A percentile compares a stretch with the other conserved stretches of the same genome.
These are phyloP conservation scores for Wickerhamiella musiphila DNA, from an alignment of 805 yeast genomes.

Conservation along the genomic window DNA sequence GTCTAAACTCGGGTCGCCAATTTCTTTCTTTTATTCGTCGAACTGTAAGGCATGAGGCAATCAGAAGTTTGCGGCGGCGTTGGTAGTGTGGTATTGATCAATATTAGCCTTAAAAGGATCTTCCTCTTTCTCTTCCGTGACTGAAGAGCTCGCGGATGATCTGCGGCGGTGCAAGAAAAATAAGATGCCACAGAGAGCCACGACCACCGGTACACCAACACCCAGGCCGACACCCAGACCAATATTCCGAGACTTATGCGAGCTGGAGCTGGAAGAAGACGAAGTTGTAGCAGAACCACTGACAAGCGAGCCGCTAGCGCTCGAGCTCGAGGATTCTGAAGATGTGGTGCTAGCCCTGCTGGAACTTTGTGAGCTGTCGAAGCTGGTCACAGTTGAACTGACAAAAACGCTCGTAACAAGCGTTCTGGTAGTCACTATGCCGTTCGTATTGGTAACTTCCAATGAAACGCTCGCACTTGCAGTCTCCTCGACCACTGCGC, in stretches of 20 bases:
- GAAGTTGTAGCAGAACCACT: conserved; percentile 2
- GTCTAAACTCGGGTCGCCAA: too few relatives aligned
- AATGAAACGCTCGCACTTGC: too few relatives aligned
- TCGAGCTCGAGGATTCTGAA: background rate
- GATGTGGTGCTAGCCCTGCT: background rate
- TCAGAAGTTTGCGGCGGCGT: conserved; percentile 22
- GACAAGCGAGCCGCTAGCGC: conserved; percentile 1
- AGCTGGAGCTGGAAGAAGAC: background rate
- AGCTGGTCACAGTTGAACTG: background rate
- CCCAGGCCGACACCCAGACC: conserved; percentile 59
- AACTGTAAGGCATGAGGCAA: background rate
- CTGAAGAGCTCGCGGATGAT: conserved; percentile 4
- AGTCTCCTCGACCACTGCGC: too few relatives aligned
- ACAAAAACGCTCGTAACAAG: background rate
- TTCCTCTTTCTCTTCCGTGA: conserved; percentile 14
- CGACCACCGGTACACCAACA: conserved; percentile 45
- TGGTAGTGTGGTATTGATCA: conserved; percentile 22
- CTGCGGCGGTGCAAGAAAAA: conserved; percentile 11
- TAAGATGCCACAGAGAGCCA: conserved; percentile 20
- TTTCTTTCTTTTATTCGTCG: background rate
- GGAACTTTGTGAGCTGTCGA: background rate
- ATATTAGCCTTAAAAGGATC: conserved; percentile 23
- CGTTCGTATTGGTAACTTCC: too few relatives aligned
- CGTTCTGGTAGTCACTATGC: background rate
- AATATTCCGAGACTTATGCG: conserved; percentile 24